Conservation (phyloP, 352 stramenopile species). For the Phytophthora pini region DNA sequence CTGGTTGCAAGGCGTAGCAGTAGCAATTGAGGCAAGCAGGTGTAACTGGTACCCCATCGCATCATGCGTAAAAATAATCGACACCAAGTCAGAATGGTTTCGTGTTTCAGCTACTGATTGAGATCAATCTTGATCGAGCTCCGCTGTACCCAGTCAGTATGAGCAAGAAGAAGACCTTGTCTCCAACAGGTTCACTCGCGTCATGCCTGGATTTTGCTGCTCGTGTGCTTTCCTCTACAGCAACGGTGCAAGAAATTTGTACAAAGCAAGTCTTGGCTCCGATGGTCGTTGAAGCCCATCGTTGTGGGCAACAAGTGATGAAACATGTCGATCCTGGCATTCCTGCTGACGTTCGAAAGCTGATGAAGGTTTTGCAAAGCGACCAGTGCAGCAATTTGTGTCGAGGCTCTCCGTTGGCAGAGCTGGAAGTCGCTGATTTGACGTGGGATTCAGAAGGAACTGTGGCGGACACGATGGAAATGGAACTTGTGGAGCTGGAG, state of each 20-base stretch:
- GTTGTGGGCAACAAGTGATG: conserved; percentile 47
- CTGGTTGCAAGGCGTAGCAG: conserved; percentile 29
- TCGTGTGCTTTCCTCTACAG: conserved; percentile 33
- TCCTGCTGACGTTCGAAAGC: conserved; percentile 28
- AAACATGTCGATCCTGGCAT: conserved; percentile 9
- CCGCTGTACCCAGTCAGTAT: conserved; percentile 1
- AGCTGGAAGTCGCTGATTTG: conserved; percentile 51
- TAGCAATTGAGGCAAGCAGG: conserved; percentile 6
- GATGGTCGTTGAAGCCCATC: conserved; percentile 67
- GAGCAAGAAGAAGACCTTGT: conserved; percentile 41
- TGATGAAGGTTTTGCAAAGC: conserved; percentile 30
- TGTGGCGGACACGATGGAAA: conserved; percentile 56
- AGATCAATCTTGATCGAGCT: too few relatives aligned
- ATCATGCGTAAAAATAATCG: conserved; percentile 40
- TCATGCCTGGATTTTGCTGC: conserved; percentile 58
- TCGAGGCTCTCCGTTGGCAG: conserved; percentile 10
- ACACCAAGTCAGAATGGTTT: conserved; percentile 9
- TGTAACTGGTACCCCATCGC: conserved; percentile 8
- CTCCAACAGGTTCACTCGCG: conserved; percentile 39
- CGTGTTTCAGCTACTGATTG: neutral
- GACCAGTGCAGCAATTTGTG: conserved; percentile 17
- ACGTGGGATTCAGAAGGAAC: conserved; percentile 67
- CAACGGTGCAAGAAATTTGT: conserved; percentile 37
- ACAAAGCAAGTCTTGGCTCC: conserved; percentile 54
- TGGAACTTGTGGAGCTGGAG: conserved; percentile 68